Conservation (phyloP, 2,329 filamentous ascomycete species). For the Arthrobotrys megalospora region DNA sequence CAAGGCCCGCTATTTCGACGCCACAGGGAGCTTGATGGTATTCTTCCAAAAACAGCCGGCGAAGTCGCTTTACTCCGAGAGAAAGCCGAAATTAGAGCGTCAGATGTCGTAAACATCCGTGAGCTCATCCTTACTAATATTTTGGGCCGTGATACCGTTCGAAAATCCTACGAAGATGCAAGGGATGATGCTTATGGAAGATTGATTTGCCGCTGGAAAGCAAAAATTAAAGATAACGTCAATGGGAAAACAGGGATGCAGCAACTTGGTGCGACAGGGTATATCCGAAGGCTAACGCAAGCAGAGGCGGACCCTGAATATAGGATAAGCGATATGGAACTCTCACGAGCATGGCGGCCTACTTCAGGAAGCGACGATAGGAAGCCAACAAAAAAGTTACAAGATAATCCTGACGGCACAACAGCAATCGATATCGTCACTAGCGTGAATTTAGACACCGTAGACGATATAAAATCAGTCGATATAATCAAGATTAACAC, state of each 20-base stretch:
- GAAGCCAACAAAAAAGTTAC: neutral
- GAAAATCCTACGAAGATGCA: slow-evolving; percentile 54
- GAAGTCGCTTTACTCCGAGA: slow-evolving; percentile 47
- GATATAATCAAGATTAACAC: neutral
- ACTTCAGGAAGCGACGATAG: slow-evolving; percentile 10
- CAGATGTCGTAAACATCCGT: slow-evolving; percentile 44
- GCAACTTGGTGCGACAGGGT: slow-evolving; percentile 62
- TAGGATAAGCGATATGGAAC: slow-evolving; percentile 63
- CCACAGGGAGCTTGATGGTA: slow-evolving; percentile 46
- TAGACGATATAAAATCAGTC: neutral
- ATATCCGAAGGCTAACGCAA: slow-evolving; percentile 62
- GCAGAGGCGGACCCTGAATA: slow-evolving; percentile 65
- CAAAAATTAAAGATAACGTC: slow-evolving; percentile 64
- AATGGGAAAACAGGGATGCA: slow-evolving; percentile 62
- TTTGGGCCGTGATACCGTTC: slow-evolving; percentile 34
- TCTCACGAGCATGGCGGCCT: slow-evolving; percentile 62
- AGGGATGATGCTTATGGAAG: slow-evolving; percentile 65
- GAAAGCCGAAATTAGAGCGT: slow-evolving; percentile 40
- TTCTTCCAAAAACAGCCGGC: slow-evolving; percentile 52
- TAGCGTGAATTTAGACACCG: neutral
- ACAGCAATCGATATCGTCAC: neutral
- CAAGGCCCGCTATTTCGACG: slow-evolving; percentile 47
- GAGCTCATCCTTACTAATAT: slow-evolving; percentile 52
- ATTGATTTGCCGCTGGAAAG: slow-evolving; percentile 67
- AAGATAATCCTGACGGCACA: neutral